Evolutionary conservation across 2,329 filamentous ascomycete species (phyloP).

Genomic region (Purpureocillium lavendulum): DNA sequence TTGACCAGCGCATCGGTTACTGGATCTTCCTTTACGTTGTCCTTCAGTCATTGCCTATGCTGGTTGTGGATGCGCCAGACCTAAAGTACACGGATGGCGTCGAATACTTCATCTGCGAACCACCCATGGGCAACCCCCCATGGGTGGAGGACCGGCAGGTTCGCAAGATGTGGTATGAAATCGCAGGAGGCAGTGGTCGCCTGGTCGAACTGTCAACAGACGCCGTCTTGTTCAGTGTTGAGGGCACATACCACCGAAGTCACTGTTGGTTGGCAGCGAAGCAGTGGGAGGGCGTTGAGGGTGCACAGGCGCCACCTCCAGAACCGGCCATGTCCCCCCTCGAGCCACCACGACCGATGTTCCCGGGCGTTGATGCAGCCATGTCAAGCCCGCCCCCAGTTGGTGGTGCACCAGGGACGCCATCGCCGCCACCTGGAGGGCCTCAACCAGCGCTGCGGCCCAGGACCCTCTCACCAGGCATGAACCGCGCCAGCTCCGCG

Average conservation of each 20-base stretch:
- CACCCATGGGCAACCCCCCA: slow-evolving; percentile 62
- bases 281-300: slow-evolving; percentile 34
- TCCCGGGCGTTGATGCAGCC: slow-evolving; percentile 19
- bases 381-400: slow-evolving; percentile 11
- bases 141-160: slow-evolving; percentile 62
- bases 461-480: slow-evolving; percentile 29
- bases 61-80: slow-evolving; percentile 67
- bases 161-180: slow-evolving; percentile 65
- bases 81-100: slow-evolving; percentile 61
- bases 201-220: slow-evolving; percentile 52
- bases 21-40: slow-evolving; percentile 79
- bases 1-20: slow-evolving; percentile 64
- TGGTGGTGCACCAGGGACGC: slow-evolving; percentile 12
- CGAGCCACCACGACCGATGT: slow-evolving; percentile 27
- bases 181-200: slow-evolving; percentile 51
- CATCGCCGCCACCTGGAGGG: slow-evolving; percentile 17
- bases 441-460: slow-evolving; percentile 20
- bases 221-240: slow-evolving; percentile 52
- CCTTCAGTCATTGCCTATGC: slow-evolving; percentile 67
- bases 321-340: slow-evolving; percentile 29
- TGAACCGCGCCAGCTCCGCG: slow-evolving; percentile 22
- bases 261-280: slow-evolving; percentile 49
- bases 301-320: slow-evolving; percentile 15
- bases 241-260: slow-evolving; percentile 50
- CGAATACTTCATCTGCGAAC: slow-evolving; percentile 75